These are phyloP conservation scores for Fusarium siculi DNA, from an alignment of 2,329 filamentous ascomycete genomes.

Conservation along the genomic window DNA sequence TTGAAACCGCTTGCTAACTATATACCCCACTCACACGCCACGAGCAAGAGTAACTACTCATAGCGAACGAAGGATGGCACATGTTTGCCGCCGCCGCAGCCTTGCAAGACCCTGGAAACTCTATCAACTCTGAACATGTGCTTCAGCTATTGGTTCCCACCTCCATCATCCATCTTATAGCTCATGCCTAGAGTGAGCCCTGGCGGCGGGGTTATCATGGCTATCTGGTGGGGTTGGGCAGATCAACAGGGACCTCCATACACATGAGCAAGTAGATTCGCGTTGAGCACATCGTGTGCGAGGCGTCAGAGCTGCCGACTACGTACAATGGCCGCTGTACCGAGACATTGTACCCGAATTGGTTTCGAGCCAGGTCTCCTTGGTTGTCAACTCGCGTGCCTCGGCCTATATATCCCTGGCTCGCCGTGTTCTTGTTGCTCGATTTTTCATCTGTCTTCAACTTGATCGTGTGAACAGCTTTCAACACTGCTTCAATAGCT, in stretches of 20 bases:
- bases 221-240: slow-evolving; percentile 37
- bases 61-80: slow-evolving; percentile 43
- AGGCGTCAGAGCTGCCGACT: slow-evolving; percentile 25
- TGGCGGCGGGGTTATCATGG: slow-evolving; percentile 41
- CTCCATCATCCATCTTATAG: slow-evolving; percentile 15
- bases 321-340: slow-evolving; percentile 13
- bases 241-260: slow-evolving; percentile 34
- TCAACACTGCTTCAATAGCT: slow-evolving; percentile 48
- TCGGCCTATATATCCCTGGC: slow-evolving; percentile 39
- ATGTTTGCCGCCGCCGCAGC: slow-evolving; percentile 39
- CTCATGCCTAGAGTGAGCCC: slow-evolving; percentile 18
- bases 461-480: slow-evolving; percentile 44
- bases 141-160: slow-evolving; percentile 55
- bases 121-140: slow-evolving; percentile 51
- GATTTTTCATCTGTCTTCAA: slow-evolving; percentile 37
- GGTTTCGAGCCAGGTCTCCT: not conserved
- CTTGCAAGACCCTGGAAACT: slow-evolving; percentile 40
- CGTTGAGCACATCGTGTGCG: slow-evolving; percentile 27
- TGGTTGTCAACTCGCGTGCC: slow-evolving; percentile 10
- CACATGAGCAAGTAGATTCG: slow-evolving; percentile 29
- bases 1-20: slow-evolving; percentile 3
- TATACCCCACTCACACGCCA: slow-evolving; percentile 38
- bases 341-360: slow-evolving; percentile 18
- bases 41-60: slow-evolving; percentile 26
- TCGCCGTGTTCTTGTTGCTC: slow-evolving; percentile 24